Evolutionary conservation across 257 asterid species (phyloP), one percentile per base, ranked within the genome.

Genomic region (Penstemon barbatus): DNA sequence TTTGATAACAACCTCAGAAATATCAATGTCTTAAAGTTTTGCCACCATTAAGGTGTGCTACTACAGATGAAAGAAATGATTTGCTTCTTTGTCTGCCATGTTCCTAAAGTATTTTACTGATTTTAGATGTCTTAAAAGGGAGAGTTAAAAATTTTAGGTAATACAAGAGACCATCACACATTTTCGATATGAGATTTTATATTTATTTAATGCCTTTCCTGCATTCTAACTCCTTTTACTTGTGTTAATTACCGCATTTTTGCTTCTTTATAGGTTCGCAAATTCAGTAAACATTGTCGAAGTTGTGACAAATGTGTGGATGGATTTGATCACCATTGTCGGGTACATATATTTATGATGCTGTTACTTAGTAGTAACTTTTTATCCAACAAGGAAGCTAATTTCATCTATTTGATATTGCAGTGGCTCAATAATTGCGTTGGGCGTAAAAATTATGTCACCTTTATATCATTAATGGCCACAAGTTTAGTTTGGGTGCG

Each of bases 401-500:
- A 81, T 80, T 57, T 72, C 55, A 59, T 73, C 38, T 68, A 45
- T 75, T 70, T 57, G 63, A 68, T 67, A 36, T 66, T 81, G 69
- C 82, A 94, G 99, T 94, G 99, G 99, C 95, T 94, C 69, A 94
- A 94, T 72, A 94, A 94, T 80, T 94, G 99, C 66, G 97, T 94
- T 19, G 97, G 99, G 43, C 83, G 96, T 52, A 94, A 91, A 73
- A 94, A 94, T 82, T 94, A 94, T 69, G 73, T 51, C 5, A 89
- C 97, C 5, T 94, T 94, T 77, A 85, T 94, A 71, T 78, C 84
- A 52, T 89, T 94, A 46, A 94, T 94, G 99, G 96, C 86, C 75
- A 60, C 71, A 75, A 89, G 99, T 76, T 84, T 94, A 77, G 75
- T 91, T 44, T 94, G 99, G 97, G 99, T 94, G 83, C 74, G 97